A percentile compares a stretch with the other conserved stretches of the same genome.
These are phyloP conservation scores for Geotrichum fermentans DNA, from an alignment of 1,139 yeast species.

Conservation along the genomic window DNA sequence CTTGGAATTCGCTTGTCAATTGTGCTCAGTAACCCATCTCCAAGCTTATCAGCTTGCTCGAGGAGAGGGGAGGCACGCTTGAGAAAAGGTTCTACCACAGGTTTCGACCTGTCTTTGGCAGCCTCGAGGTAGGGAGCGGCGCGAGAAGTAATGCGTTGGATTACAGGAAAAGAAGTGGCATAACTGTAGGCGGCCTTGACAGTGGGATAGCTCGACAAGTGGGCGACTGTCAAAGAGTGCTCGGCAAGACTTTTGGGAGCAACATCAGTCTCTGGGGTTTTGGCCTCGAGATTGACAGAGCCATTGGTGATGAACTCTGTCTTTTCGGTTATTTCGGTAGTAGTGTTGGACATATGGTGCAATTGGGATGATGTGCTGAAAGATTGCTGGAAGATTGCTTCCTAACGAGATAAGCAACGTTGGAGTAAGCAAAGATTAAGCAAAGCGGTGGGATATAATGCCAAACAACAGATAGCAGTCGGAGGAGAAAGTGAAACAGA, in stretches of 20 bases:
- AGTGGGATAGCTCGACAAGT: slow-evolving; percentile 51
- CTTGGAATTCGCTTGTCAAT: slow-evolving; percentile 38
- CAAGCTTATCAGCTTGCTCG: slow-evolving; percentile 36
- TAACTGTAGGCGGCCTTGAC: slow-evolving; percentile 56
- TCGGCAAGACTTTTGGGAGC: not conserved
- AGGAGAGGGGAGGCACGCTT: slow-evolving; percentile 34
- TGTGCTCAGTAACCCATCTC: slow-evolving; percentile 34
- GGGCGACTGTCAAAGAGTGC: slow-evolving; percentile 37
- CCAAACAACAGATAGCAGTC: not conserved
- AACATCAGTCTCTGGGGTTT: not conserved
- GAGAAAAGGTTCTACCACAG: slow-evolving; percentile 35
- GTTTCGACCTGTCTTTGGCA: slow-evolving; percentile 33
- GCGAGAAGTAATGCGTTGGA: slow-evolving; percentile 54
- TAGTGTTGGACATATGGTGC: no score
- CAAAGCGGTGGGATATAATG: not conserved
- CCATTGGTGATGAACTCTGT: slow-evolving; percentile 6
- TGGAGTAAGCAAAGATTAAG: slow-evolving; percentile 13
- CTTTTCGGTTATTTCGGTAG: not conserved
- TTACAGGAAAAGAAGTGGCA: slow-evolving; percentile 54
- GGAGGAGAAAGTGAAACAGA: not conserved
- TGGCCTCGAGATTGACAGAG: slow-evolving; percentile 7
- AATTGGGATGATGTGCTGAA: no score
- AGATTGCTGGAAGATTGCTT: slow-evolving; percentile 10
- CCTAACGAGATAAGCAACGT: slow-evolving; percentile 16
- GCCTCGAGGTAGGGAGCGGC: slow-evolving; percentile 53